phyloP scores from a whole-genome alignment of 257 asterid genomes.

The Apocynum venetum region DNA sequence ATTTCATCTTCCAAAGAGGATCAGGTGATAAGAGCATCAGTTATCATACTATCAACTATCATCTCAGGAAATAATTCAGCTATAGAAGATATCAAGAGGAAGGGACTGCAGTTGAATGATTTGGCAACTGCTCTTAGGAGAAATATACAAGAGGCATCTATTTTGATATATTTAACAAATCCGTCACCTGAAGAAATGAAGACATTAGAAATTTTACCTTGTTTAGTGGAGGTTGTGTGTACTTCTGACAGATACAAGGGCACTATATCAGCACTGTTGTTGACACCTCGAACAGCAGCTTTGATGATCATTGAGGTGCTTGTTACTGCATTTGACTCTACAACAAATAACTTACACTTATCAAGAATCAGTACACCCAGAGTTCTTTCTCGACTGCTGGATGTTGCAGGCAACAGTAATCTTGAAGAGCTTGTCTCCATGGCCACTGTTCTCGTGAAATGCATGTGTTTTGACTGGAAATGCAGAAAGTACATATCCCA shows the following conservation, averaged over 20 bases:
- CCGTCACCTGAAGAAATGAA: slow-evolving; percentile 81
- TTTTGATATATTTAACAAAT: slow-evolving; percentile 62
- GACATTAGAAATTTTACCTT: slow-evolving; percentile 71
- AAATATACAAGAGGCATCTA: slow-evolving; percentile 77
- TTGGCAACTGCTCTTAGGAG: slow-evolving; percentile 76
- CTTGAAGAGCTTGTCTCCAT: slow-evolving; percentile 65
- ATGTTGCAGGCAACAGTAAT: slow-evolving; percentile 56
- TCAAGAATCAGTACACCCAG: slow-evolving; percentile 69
- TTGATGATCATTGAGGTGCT: slow-evolving; percentile 73
- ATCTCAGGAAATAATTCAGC: slow-evolving; percentile 48
- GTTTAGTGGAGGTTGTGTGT: slow-evolving; percentile 74
- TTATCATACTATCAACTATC: slow-evolving; percentile 67
- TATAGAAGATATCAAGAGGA: slow-evolving; percentile 63
- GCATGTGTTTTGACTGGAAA: slow-evolving; percentile 70
- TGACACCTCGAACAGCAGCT: slow-evolving; percentile 85
- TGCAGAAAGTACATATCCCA: slow-evolving; percentile 62
- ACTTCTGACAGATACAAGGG: slow-evolving; percentile 48
- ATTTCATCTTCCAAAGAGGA: slow-evolving; percentile 72
- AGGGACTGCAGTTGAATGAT: slow-evolving; percentile 67
- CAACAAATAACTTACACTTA: slow-evolving; percentile 58
- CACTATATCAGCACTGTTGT: slow-evolving; percentile 31
- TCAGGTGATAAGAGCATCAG: slow-evolving; percentile 61
- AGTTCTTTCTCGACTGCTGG: slow-evolving; percentile 65
- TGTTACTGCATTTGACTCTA: slow-evolving; percentile 64
- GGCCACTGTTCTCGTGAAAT: slow-evolving; percentile 68